Evolutionary conservation across 371 early-diverging fungal genomes (phyloP).

Genomic region (Lichtheimia ramosa): DNA sequence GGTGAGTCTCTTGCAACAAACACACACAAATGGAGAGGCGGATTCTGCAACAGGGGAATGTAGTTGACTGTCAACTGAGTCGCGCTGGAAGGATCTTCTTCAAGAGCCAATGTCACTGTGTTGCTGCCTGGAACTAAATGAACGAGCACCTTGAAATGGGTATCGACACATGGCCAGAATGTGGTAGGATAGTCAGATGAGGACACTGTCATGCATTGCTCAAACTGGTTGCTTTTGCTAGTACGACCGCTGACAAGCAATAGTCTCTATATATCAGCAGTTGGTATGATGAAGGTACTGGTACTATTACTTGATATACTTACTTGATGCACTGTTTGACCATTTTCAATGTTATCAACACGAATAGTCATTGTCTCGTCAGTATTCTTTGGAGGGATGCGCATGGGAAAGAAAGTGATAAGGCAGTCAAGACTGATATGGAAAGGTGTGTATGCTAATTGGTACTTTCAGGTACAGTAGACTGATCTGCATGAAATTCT

Average conservation of each 20-base stretch:
- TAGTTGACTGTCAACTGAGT: slow-evolving; percentile 41
- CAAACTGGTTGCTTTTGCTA: slow-evolving; percentile 26
- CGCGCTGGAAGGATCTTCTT: slow-evolving; percentile 9
- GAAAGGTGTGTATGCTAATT: too few relatives aligned
- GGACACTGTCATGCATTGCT: slow-evolving; percentile 36
- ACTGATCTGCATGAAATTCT: too few relatives aligned
- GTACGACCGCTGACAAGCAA: slow-evolving; percentile 60
- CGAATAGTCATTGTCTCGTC: too few relatives aligned
- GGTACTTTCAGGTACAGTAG: too few relatives aligned
- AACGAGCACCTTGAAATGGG: slow-evolving; percentile 64
- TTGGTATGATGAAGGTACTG: neutral
- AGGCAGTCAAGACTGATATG: too few relatives aligned
- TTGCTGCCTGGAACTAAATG: slow-evolving; percentile 62
- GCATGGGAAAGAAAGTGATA: too few relatives aligned
- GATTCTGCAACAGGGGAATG: slow-evolving; percentile 56
- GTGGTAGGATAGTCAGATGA: slow-evolving; percentile 53
- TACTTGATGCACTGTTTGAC: slow-evolving; percentile 57
- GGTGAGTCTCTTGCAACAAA: slow-evolving; percentile 61
- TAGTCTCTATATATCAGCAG: slow-evolving; percentile 37
- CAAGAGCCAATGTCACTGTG: slow-evolving; percentile 43
- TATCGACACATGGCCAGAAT: slow-evolving; percentile 55
- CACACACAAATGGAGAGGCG: slow-evolving; percentile 58
- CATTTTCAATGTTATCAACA: slow-evolving; percentile 39
- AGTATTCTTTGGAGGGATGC: too few relatives aligned
- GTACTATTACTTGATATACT: neutral